phyloP scores from a whole-genome alignment of 2,329 filamentous ascomycete species.

The Aquanectria penicillioides region DNA sequence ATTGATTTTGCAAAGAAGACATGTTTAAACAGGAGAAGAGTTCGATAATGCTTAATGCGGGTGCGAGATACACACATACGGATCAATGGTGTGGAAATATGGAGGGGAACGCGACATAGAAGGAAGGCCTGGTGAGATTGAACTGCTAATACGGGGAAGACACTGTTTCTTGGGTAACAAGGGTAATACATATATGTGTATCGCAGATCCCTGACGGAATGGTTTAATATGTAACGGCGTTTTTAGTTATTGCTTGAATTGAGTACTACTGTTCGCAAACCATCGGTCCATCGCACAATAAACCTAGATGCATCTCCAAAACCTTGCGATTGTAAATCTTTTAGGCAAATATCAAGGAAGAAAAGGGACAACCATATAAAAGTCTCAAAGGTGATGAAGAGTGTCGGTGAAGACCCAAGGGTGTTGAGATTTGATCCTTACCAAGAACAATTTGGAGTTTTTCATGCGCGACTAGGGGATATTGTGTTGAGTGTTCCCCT shows the following conservation, averaged over 20 bases:
- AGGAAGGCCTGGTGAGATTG: background rate
- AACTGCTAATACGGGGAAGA: background rate
- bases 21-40: background rate
- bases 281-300: too few species aligned
- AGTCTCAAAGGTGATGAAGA: too few species aligned
- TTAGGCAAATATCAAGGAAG: too few species aligned
- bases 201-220: background rate
- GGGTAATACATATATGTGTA: conserved; percentile 18
- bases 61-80: background rate
- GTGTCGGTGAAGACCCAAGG: too few species aligned
- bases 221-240: conserved; percentile 27
- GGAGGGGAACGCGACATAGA: conserved; percentile 9
- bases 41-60: conserved; percentile 15
- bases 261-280: too few species aligned
- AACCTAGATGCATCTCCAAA: too few species aligned
- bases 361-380: too few species aligned
- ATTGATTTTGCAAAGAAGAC: background rate
- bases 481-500: too few species aligned
- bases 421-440: too few species aligned
- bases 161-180: background rate
- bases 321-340: too few species aligned
- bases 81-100: background rate
- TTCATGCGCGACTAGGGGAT: too few species aligned
- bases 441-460: too few species aligned
- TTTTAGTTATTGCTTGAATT: conserved; percentile 18